Conservation (phyloP, 495 filamentous ascomycete genomes). For the Entonaema liquescens region DNA sequence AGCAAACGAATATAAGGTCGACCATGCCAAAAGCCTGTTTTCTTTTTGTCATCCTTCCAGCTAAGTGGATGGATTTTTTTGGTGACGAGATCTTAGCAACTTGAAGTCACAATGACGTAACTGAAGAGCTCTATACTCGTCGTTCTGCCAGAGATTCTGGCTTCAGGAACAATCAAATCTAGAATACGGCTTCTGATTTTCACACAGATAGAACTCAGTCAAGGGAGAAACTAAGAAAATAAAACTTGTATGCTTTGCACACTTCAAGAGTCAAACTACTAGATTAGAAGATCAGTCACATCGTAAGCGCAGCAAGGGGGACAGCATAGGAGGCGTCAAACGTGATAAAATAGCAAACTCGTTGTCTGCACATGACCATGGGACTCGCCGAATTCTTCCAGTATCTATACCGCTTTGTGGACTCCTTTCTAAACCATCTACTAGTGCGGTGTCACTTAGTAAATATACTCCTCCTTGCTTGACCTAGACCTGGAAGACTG, state of each 20-base stretch:
- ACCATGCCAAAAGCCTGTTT: constrained; percentile 2
- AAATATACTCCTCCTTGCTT: not conserved
- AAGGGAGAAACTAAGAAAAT: not conserved
- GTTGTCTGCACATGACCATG: not conserved
- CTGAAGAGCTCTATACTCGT: not conserved
- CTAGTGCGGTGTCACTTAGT: constrained; percentile 10
- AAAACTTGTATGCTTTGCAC: not conserved
- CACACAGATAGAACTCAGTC: not conserved
- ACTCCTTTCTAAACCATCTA: constrained; percentile 13
- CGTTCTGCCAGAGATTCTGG: not conserved
- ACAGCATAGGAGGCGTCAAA: not conserved
- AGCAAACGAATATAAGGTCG: not conserved
- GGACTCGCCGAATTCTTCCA: not conserved
- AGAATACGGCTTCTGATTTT: not conserved
- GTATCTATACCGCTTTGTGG: not conserved
- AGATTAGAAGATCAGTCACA: not conserved
- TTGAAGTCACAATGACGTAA: constrained; percentile 27
- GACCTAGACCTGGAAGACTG: not conserved
- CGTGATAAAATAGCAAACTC: not conserved
- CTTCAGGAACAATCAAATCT: not conserved
- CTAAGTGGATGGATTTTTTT: not conserved
- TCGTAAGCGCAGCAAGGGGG: not conserved
- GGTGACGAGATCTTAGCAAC: not conserved
- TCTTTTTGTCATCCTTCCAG: not conserved
- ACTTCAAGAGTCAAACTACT: not conserved